These are phyloP conservation scores for Amesomyces nigricolor DNA, from an alignment of 2,329 filamentous ascomycete genomes.

Conservation along the genomic window DNA sequence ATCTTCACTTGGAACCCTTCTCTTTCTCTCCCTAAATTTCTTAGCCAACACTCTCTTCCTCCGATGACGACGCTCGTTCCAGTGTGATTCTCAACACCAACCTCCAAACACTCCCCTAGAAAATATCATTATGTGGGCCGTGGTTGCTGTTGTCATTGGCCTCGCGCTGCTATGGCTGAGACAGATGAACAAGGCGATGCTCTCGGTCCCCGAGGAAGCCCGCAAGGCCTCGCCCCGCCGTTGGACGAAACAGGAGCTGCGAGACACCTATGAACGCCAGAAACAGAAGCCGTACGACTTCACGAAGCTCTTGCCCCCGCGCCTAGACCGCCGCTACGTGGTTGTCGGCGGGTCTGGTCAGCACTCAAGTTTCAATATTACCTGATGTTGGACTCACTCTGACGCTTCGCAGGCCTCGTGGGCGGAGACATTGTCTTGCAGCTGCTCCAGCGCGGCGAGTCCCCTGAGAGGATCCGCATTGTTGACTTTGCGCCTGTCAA, in stretches of 20 bases:
- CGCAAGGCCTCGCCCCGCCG: constrained; percentile 29
- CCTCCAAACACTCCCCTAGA: neutral
- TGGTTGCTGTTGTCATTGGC: constrained; percentile 9
- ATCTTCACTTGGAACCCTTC: no score
- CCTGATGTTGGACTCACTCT: constrained; percentile 1
- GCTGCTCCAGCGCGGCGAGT: constrained; percentile 47
- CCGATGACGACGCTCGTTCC: neutral
- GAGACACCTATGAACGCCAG: constrained; percentile 32
- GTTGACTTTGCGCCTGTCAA: constrained; percentile 45
- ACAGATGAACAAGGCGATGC: constrained; percentile 35
- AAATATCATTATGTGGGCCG: neutral
- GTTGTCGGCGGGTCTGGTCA: constrained; percentile 44
- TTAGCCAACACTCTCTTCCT: no score
- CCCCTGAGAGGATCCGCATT: constrained; percentile 46
- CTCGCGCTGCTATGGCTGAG: constrained; percentile 33
- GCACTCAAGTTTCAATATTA: constrained; percentile 17
- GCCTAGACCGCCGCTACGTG: constrained; percentile 39
- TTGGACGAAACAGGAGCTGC: constrained; percentile 36
- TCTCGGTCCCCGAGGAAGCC: constrained; percentile 34
- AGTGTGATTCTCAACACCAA: neutral
- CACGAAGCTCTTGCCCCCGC: constrained; percentile 35
- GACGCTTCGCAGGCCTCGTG: constrained; percentile 42
- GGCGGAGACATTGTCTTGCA: constrained; percentile 50
- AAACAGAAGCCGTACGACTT: constrained; percentile 37
- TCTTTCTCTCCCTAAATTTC: no score